A percentile compares a stretch with the other conserved stretches of the same genome.
These are phyloP conservation scores for Cajanus cajan DNA, from an alignment of 306 rosid genomes.

Conservation along the genomic window DNA sequence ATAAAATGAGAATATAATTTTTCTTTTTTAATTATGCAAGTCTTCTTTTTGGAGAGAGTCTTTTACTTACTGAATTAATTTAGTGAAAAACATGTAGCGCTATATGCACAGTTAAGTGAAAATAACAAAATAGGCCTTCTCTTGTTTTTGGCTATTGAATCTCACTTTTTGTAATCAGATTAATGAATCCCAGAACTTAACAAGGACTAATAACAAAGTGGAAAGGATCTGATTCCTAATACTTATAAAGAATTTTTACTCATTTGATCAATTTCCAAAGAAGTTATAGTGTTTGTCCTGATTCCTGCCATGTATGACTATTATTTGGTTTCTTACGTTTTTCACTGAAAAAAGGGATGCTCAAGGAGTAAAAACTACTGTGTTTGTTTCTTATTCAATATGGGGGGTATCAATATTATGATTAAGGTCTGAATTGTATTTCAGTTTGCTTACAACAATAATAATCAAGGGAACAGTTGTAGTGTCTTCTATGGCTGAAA, in stretches of 20 bases:
- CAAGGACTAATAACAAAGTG: background rate
- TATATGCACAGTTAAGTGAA: background rate
- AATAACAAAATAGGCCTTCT: background rate
- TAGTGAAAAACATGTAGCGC: background rate
- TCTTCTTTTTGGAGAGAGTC: slow-evolving; percentile 21
- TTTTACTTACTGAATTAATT: background rate
- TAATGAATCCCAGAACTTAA: background rate
- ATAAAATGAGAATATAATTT: background rate
- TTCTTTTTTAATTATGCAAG: background rate
- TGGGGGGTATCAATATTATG: background rate
- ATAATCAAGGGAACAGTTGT: background rate
- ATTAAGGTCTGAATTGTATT: background rate
- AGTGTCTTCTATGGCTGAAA: slow-evolving; percentile 11
- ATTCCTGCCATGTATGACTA: background rate
- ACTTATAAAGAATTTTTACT: background rate
- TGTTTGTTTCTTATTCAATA: slow-evolving; percentile 15
- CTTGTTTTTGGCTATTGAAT: background rate
- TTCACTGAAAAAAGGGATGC: slow-evolving; percentile 1
- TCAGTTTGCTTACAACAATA: background rate
- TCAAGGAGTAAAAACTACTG: background rate
- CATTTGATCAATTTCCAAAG: background rate
- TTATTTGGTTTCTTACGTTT: background rate
- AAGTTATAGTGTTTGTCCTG: slow-evolving; percentile 4
- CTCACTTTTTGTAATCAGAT: slow-evolving; percentile 1
- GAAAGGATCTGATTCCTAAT: slow-evolving; percentile 2